Percentiles rank a stretch among this genome's conserved stretches.
Evolutionary conservation across 1,139 yeast species (phyloP).

Genomic region (Pichia sp.): DNA sequence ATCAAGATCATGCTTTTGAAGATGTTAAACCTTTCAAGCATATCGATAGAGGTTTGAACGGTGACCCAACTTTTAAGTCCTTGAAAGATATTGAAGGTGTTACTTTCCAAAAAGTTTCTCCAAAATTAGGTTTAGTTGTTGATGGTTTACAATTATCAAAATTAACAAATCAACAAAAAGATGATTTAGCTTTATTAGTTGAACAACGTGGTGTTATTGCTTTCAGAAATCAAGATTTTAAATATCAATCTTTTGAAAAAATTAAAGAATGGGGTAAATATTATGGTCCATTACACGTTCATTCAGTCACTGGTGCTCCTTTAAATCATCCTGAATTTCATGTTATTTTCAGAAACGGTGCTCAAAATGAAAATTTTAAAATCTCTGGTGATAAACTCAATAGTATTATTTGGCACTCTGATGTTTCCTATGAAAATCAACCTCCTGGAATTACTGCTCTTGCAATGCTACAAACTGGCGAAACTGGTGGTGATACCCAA

Average conservation of each 20-base stretch:
- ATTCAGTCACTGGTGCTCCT: slow-evolving; percentile 72
- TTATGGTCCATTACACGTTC: slow-evolving; percentile 69
- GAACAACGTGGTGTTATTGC: slow-evolving; percentile 55
- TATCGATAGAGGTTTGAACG: slow-evolving; percentile 49
- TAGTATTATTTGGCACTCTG: slow-evolving; percentile 55
- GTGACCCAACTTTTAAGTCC: slow-evolving; percentile 48
- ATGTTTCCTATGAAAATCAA: slow-evolving; percentile 63
- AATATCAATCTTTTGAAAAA: slow-evolving; percentile 39
- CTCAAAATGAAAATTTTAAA: slow-evolving; percentile 32
- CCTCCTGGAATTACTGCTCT: slow-evolving; percentile 66
- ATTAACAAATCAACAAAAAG: slow-evolving; percentile 1
- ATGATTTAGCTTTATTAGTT: slow-evolving; percentile 4
- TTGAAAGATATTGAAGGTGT: slow-evolving; percentile 40
- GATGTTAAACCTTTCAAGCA: slow-evolving; percentile 45
- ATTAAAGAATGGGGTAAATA: slow-evolving; percentile 51
- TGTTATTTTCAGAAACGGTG: slow-evolving; percentile 51
- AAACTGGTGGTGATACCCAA: slow-evolving; percentile 62
- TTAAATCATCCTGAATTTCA: slow-evolving; percentile 53
- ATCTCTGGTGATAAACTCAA: slow-evolving; percentile 35
- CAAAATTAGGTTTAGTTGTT: slow-evolving; percentile 54
- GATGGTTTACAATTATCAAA: not conserved
- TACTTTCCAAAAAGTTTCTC: slow-evolving; percentile 37
- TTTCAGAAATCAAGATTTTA: slow-evolving; percentile 61
- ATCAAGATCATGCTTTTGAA: slow-evolving; percentile 31
- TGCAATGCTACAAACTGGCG: slow-evolving; percentile 34